Evolutionary conservation across 2,329 filamentous ascomycete genomes (phyloP).

Genomic region (Colletotrichum sp.): DNA sequence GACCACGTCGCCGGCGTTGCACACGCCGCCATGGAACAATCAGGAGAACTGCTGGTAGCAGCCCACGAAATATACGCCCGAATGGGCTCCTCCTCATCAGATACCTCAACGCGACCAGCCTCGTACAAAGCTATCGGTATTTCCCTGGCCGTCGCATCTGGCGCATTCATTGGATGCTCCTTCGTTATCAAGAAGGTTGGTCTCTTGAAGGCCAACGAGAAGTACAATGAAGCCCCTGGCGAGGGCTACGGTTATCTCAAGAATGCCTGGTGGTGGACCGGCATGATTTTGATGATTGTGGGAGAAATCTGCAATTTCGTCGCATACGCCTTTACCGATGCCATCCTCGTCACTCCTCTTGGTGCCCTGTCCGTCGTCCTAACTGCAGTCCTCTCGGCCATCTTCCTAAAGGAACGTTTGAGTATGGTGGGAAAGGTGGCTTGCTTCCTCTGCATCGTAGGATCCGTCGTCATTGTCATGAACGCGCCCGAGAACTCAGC

Average conservation of each 20-base stretch:
- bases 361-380: conserved; percentile 93
- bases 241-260: conserved; percentile 98
- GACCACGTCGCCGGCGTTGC: conserved; percentile 8
- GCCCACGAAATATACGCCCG: conserved; percentile 20
- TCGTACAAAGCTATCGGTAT: conserved; percentile 89
- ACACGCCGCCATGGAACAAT: conserved; percentile 11
- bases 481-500: conserved; percentile 89
- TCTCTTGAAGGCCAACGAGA: conserved; percentile 88
- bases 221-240: conserved; percentile 94
- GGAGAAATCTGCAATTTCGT: conserved; percentile 98
- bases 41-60: conserved; percentile 10
- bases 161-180: conserved; percentile 90
- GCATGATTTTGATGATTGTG: conserved; percentile 96
- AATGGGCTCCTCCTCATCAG: conserved; percentile 13
- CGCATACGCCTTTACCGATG: conserved; percentile 95
- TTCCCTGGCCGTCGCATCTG: conserved; percentile 82
- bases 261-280: conserved; percentile 92
- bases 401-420: conserved; percentile 93
- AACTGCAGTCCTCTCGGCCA: conserved; percentile 87
- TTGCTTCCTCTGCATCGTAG: conserved; percentile 93
- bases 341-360: conserved; percentile 91
- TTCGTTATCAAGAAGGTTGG: conserved; percentile 97
- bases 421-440: conserved; percentile 96
- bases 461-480: conserved; percentile 91
- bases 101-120: conserved; percentile 44